Conservation (phyloP, 2,329 filamentous ascomycete genomes). For the Colletotrichum euphorbiae region DNA sequence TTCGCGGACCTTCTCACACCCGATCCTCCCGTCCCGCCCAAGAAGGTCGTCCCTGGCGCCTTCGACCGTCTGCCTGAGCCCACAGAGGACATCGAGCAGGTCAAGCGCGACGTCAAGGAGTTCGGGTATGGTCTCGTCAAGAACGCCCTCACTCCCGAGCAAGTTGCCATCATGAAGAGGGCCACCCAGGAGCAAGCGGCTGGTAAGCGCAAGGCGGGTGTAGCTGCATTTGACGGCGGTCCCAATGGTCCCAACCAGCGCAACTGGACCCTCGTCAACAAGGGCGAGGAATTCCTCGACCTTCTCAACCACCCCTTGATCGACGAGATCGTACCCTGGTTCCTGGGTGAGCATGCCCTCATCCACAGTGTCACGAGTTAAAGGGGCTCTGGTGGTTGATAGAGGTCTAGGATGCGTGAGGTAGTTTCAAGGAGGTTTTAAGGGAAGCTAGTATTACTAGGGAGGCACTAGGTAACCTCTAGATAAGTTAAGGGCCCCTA, state of each 20-base stretch:
- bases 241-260: conserved; percentile 18
- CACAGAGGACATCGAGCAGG: conserved; percentile 22
- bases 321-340: conserved; percentile 27
- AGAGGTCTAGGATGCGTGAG: too few relatives aligned
- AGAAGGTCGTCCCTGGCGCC: conserved; percentile 18
- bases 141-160: conserved; percentile 10
- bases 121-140: conserved; percentile 33
- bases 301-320: conserved; percentile 29
- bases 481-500: too few relatives aligned
- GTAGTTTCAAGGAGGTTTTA: too few relatives aligned
- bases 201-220: conserved; percentile 17
- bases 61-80: conserved; percentile 12
- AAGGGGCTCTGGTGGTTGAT: too few relatives aligned
- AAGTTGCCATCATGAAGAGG: conserved; percentile 20
- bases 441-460: too few relatives aligned
- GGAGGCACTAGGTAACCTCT: too few relatives aligned
- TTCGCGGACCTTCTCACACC: conserved; percentile 15
- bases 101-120: conserved; percentile 22
- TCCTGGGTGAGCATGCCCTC: conserved; percentile 18
- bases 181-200: conserved; percentile 18
- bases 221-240: not conserved
- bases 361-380: too few relatives aligned
- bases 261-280: conserved; percentile 27
- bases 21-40: conserved; percentile 3
- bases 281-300: conserved; percentile 23